A percentile compares a stretch with the other conserved stretches of the same genome.
Evolutionary conservation across 176 grass and related monocot species (phyloP).

Genomic region (Bolboschoenus planiculmis): DNA sequence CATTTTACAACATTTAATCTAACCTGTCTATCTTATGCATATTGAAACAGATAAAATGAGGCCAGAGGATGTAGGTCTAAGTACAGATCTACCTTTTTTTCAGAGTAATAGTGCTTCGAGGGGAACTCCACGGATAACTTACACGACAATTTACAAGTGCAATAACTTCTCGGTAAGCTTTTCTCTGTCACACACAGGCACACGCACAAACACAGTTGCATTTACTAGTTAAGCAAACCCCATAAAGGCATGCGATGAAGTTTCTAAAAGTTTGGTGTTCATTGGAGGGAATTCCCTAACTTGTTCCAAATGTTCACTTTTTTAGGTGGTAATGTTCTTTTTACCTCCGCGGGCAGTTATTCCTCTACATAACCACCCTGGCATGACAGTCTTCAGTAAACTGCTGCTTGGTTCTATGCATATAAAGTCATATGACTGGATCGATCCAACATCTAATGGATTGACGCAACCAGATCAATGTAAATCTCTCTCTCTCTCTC

Average conservation of each 20-base stretch:
- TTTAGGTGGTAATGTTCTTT: conserved; percentile 80
- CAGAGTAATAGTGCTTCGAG: conserved; percentile 7
- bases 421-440: conserved; percentile 78
- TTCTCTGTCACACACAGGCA: not conserved
- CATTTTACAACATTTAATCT: not conserved
- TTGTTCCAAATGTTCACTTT: not conserved
- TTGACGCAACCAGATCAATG: conserved; percentile 15
- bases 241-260: not conserved
- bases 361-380: conserved; percentile 89
- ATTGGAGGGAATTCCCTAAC: not conserved
- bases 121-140: conserved; percentile 37
- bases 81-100: conserved; percentile 45
- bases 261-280: not conserved
- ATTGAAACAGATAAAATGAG: conserved; percentile 62
- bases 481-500: not conserved
- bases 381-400: conserved; percentile 93
- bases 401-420: conserved; percentile 79
- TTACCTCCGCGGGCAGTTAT: conserved; percentile 61
- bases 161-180: conserved; percentile 63
- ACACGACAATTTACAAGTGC: conserved; percentile 50
- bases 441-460: conserved; percentile 15
- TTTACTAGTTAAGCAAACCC: not conserved
- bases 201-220: not conserved
- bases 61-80: conserved; percentile 63
- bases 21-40: not conserved